Base-by-base conservation (phyloP, 2,329 filamentous ascomycete species). In the Claviceps pazoutovae region DNA sequence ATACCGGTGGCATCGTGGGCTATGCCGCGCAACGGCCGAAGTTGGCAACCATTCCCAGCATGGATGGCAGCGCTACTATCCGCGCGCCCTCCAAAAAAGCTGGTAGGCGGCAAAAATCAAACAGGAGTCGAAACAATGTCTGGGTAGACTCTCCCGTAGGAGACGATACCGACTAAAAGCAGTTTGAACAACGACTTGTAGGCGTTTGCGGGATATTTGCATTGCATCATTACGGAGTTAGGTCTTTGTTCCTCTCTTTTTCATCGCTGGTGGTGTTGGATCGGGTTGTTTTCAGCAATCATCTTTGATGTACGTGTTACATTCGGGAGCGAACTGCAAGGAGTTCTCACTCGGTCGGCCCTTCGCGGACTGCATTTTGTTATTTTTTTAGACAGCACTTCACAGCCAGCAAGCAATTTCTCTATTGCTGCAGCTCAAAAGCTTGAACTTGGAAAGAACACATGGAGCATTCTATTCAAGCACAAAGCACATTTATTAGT, bases 41-140 rank as follows among this genome's bases (percentile, higher is more conserved):
- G 58, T 62, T 76, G 38, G 67, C 72, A 53, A 75, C 73, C 9
- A 75, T 75, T 17, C 54, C 65, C 48, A 74, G 73, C 62, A 69
- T 68, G 17, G 66, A 70, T 41, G 62, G 62, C 23, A 56, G 57
- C 38, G 56, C 58, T 34, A 60, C 58, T 53, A 63, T 59, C 44
- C 60, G 61, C 21, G 58, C 61, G 47, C 55, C 59, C 47, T 64
- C 62, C 16, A 65, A 60, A 42, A 59, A 61, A 37, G 58, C 59
- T 16, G 64, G 57, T 9, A 68, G 60, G 51, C 62, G 61, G 42
- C 60, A 60, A 50, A 61, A 56, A 51, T 62, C 66, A 8, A 57
- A 58, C 5, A 64, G 61, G 51, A 58, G 55, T 47, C 66, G 59
- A 58, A 60, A 46, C 17, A 52, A 11, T 14, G 19, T 43, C 4